Base-by-base conservation (phyloP, 176 grass and related monocot genomes). In the Miscanthus lutarioriparius region DNA sequence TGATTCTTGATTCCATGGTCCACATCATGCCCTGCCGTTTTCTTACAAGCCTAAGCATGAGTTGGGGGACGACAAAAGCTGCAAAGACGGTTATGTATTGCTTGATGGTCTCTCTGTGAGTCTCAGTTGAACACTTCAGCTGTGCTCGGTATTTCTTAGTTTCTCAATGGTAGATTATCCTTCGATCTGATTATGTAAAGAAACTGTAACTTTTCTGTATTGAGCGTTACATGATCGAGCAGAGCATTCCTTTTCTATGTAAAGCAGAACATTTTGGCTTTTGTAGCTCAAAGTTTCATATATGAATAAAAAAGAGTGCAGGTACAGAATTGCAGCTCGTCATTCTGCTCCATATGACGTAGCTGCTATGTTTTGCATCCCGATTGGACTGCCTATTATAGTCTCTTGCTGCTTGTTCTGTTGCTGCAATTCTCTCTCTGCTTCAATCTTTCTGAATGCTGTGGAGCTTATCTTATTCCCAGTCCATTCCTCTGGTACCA, bases 381-480 rank as follows among this genome's bases (percentile, higher is more conserved):
- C 58, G 67, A 0, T 3, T 78, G 56, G 25, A 38, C 67, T 41
- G 47, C 4, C 49, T 72, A 67, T 20, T 78, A 53, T 8, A 73
- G 41, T 33, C 3, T 61, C 48, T 56, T 63, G 13, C 32, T 67
- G 33, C 58, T 74, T 69, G 3, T 38, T 20, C 28, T 71, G 33
- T 61, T 71, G 64, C 70, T 74, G 79, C 67, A 68, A 28, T 89
- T 54, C 76, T 63, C 37, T 82, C 63, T 94, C 91, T 5, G 91
- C 87, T 71, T 92, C 96, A 4, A 90, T 86, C 89, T 81, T 93
- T 81, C 96, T 82, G 67, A 99, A 81, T 49, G 87, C 75, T 22
- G 91, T 92, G 26, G 96, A 99, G 69, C 96, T 99, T 27, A 99
- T 84, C 72, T 99, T 99, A 63, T 83, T 83, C 6, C 93, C 91